Base-by-base conservation (phyloP, 768 basidiomycete genomes). In the Trametes punicea region DNA sequence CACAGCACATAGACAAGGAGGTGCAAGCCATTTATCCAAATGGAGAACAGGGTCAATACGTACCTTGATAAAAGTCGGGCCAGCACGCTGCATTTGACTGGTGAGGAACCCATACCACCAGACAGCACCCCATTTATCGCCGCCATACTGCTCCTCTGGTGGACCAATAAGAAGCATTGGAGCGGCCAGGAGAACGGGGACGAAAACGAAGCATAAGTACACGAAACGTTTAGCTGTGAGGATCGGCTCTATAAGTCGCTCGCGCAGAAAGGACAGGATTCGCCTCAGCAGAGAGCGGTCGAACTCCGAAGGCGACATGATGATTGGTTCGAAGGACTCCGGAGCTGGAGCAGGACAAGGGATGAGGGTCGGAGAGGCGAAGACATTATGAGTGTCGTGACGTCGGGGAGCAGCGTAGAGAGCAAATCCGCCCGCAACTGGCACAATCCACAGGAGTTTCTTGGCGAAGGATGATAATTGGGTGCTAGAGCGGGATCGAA, bases 71-170 rank as follows among this genome's bases (percentile, higher is more conserved):
- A 98, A 98, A 0, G 95, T 96, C 15, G 97, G 97, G 1, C 97
- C 97, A 8, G 96, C 96, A 5, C 84, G 76, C 72, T 95, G 87
- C 97, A 99, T 98, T 69, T 86, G 87, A 40, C 72, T 74, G 6
- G 93, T 92, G 15, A 99, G 75, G 48, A 92, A 80, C n/a, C 79
- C 81, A 68, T 98, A 98, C 97, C 97, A 99, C 96, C 93, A 97
- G 3, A 94, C 79, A 1, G 93, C 93, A 33, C 93, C 93, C 92
- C 92, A 93, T 64, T 83, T 80, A 60, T 95, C 93, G 15, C 89
- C 88, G 11, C 79, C 80, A 41, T 83, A 74, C 45, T 73, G 71
- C 40, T 74, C 74, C 51, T 82, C 77, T 18, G 78, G 80, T 30
- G 70, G 75, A 18, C 85, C 89, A 8, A 87, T 73, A 23, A 95